These are phyloP conservation scores for Ciborinia camelliae DNA, from an alignment of 2,329 filamentous ascomycete genomes.

Conservation along the genomic window DNA sequence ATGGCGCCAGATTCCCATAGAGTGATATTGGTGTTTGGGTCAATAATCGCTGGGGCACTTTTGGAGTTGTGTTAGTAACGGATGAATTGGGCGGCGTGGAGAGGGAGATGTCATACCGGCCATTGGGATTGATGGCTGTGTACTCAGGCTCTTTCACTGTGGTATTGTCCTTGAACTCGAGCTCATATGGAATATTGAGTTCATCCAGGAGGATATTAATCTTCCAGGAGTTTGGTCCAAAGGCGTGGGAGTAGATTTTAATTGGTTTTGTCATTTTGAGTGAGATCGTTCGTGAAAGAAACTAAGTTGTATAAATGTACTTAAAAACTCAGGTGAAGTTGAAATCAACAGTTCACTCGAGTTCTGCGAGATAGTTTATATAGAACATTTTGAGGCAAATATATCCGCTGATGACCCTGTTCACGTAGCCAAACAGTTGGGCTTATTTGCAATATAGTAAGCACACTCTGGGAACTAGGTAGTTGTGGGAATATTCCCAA, in stretches of 20 bases:
- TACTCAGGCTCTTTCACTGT: conserved; percentile 42
- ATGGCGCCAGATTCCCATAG: conserved; percentile 42
- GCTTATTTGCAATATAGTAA: not conserved
- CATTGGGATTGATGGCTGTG: conserved; percentile 32
- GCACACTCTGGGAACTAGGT: too few species aligned
- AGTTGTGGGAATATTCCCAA: too few species aligned
- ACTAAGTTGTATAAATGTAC: not conserved
- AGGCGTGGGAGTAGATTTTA: accelerated
- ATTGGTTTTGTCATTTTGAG: not conserved
- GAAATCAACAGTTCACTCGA: too few species aligned
- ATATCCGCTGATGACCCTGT: not conserved
- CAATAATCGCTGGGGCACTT: conserved; percentile 29
- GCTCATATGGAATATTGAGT: conserved; percentile 32
- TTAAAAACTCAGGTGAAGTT: not conserved
- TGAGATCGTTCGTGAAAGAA: accelerated
- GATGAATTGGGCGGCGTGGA: too few species aligned
- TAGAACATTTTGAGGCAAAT: not conserved
- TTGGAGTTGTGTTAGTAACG: too few species aligned
- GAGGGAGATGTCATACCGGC: conserved; percentile 9
- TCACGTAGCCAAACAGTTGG: not conserved
- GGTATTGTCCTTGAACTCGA: conserved; percentile 29
- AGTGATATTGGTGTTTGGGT: conserved; percentile 41
- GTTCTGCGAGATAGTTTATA: too few species aligned
- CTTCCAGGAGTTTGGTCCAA: conserved; percentile 34
- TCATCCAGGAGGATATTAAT: conserved; percentile 44